These are phyloP conservation scores for Kodamaea leandrae DNA, from an alignment of 805 yeast genomes.

Conservation along the genomic window DNA sequence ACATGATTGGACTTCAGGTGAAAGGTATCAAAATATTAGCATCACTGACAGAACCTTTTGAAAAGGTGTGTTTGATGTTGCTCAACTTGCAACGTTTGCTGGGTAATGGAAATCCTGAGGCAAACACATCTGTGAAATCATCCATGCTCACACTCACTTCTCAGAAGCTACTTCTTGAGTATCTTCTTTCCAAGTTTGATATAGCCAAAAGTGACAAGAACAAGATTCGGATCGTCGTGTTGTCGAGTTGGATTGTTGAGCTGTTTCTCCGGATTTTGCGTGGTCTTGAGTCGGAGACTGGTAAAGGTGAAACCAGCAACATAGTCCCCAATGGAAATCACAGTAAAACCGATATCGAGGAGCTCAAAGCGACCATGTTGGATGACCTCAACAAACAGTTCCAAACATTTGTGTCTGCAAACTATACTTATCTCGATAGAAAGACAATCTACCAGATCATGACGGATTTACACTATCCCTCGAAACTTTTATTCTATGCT, in stretches of 20 bases:
- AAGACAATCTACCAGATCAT: constrained; percentile 72
- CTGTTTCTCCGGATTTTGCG: constrained; percentile 49
- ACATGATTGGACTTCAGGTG: constrained; percentile 31
- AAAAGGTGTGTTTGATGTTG: constrained; percentile 60
- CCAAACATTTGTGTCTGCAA: constrained; percentile 51
- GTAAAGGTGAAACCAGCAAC: background rate
- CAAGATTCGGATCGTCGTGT: constrained; percentile 37
- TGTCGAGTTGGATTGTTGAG: constrained; percentile 69
- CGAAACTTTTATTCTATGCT: constrained; percentile 66
- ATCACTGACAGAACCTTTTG: constrained; percentile 62
- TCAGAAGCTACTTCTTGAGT: constrained; percentile 28
- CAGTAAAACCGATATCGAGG: background rate
- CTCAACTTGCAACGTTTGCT: constrained; percentile 15
- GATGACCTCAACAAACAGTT: constrained; percentile 13
- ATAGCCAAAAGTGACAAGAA: constrained; percentile 27
- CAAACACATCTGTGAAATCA: background rate
- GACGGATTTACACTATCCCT: constrained; percentile 59
- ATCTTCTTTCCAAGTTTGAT: constrained; percentile 30
- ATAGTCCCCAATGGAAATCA: background rate
- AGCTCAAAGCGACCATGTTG: constrained; percentile 1
- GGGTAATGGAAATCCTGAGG: background rate
- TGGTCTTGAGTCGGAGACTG: constrained; percentile 34
- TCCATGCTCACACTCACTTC: constrained; percentile 8
- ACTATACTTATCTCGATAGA: constrained; percentile 54
- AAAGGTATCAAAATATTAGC: constrained; percentile 51